A percentile compares a stretch with the other conserved stretches of the same genome.
Evolutionary conservation across 2,329 filamentous ascomycete genomes (phyloP).

Genomic region (Trichoderma harzianum): DNA sequence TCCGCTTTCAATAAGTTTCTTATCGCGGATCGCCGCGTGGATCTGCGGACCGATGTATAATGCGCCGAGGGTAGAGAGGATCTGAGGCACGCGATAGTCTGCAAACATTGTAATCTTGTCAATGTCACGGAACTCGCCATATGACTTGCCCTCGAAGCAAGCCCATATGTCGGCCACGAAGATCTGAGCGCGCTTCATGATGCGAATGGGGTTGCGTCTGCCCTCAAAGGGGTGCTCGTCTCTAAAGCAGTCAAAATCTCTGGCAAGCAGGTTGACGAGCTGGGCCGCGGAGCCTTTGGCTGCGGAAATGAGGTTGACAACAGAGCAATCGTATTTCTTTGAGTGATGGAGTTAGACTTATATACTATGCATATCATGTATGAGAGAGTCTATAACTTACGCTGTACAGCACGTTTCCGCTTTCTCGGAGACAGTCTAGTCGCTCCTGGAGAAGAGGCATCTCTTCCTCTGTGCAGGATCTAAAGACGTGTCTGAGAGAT

Average conservation of each 20-base stretch:
- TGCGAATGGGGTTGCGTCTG: conserved; percentile 64
- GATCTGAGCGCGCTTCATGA: conserved; percentile 94
- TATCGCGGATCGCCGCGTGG: conserved; percentile 63
- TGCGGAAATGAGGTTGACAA: conserved; percentile 68
- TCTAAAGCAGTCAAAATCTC: conserved; percentile 79
- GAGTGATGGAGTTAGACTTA: neutral
- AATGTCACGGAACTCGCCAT: conserved; percentile 83
- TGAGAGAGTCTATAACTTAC: conserved; percentile 41
- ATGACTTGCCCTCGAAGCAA: conserved; percentile 78
- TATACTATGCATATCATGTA: neutral
- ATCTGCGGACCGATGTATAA: conserved; percentile 80
- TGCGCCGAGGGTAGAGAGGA: conserved; percentile 78
- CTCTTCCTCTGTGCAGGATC: conserved; percentile 79
- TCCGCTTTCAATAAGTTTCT: conserved; percentile 65
- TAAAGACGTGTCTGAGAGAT: conserved; percentile 72
- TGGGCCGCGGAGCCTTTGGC: conserved; percentile 76
- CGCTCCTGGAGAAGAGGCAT: conserved; percentile 82
- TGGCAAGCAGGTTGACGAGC: conserved; percentile 80
- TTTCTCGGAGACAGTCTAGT: conserved; percentile 75
- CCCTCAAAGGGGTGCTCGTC: conserved; percentile 76
- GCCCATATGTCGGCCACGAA: conserved; percentile 96
- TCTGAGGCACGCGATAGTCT: conserved; percentile 95
- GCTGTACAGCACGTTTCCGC: conserved; percentile 74
- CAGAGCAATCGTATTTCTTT: conserved; percentile 72
- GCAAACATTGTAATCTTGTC: conserved; percentile 98